Percentiles rank a stretch among this genome's conserved stretches.
phyloP scores from a whole-genome alignment of 2,329 filamentous ascomycete genomes.

The Scorias spongiosa region DNA sequence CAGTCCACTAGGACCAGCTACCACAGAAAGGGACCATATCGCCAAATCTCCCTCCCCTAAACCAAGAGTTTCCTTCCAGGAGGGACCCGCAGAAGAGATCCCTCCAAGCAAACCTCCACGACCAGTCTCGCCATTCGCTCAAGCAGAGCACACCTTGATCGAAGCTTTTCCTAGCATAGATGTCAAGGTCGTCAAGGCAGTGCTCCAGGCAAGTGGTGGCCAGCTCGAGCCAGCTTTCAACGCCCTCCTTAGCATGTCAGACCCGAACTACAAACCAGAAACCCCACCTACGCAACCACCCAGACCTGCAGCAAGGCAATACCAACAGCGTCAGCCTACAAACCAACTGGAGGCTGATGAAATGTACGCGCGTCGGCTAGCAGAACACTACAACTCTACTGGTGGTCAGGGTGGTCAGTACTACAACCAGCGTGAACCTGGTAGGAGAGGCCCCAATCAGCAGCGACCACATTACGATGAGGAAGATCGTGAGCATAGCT shows the following conservation, averaged over 20 bases:
- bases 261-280: slow-evolving; percentile 35
- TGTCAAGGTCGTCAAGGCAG: slow-evolving; percentile 63
- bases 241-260: slow-evolving; percentile 59
- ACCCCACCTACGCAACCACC: slow-evolving; percentile 63
- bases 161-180: slow-evolving; percentile 90
- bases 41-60: slow-evolving; percentile 26
- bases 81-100: slow-evolving; percentile 34
- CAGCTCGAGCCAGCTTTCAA: slow-evolving; percentile 90
- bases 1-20: slow-evolving; percentile 25
- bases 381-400: slow-evolving; percentile 59
- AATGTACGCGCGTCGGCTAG: slow-evolving; percentile 78
- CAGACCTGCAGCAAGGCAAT: slow-evolving; percentile 45
- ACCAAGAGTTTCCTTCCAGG: slow-evolving; percentile 32
- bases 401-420: slow-evolving; percentile 13
- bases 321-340: slow-evolving; percentile 37
- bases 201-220: slow-evolving; percentile 72
- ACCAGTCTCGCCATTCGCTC: slow-evolving; percentile 64
- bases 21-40: slow-evolving; percentile 18
- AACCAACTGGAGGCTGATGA: slow-evolving; percentile 84
- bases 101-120: slow-evolving; percentile 69
- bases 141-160: slow-evolving; percentile 75
- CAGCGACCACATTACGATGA: slow-evolving; percentile 36
- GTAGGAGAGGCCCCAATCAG: slow-evolving; percentile 20
- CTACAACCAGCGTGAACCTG: slow-evolving; percentile 23
- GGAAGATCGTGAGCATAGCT: slow-evolving; percentile 67